phyloP scores from a whole-genome alignment of 208 protist species.

The Acanthamoeba healyi region DNA sequence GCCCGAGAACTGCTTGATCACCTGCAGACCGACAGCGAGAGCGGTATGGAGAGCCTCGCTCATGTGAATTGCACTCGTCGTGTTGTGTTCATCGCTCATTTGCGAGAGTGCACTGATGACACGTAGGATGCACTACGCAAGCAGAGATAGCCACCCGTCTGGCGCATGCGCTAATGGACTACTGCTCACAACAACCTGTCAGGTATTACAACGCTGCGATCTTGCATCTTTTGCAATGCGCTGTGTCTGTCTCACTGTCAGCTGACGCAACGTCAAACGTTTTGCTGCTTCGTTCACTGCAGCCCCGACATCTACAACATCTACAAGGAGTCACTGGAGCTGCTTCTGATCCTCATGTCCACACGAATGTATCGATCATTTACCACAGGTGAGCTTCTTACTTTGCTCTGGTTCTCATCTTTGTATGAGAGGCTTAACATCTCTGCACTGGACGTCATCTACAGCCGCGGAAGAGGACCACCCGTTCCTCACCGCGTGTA shows the following conservation, averaged over 20 bases:
- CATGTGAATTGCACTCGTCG: no score
- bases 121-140: background rate
- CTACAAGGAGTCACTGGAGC: background rate
- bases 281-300: no score
- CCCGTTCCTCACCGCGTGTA: constrained; percentile 6
- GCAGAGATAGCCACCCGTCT: background rate
- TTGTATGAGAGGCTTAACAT: no score
- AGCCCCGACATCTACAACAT: background rate
- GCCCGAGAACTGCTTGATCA: background rate
- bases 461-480: constrained; percentile 3
- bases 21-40: background rate
- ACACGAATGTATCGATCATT: constrained; percentile 29
- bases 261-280: no score
- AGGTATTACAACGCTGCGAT: background rate
- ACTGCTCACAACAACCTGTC: background rate
- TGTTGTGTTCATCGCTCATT: background rate
- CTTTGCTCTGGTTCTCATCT: background rate
- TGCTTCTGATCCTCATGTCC: constrained; percentile 41
- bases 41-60: background rate
- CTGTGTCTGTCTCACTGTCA: no score
- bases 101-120: background rate
- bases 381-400: background rate
- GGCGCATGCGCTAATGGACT: constrained; percentile 27
- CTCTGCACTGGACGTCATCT: no score
- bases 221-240: no score